A percentile compares a stretch with the other conserved stretches of the same genome.
Evolutionary conservation across 2,329 filamentous ascomycete genomes (phyloP).

Genomic region (Alternaria brassicae): DNA sequence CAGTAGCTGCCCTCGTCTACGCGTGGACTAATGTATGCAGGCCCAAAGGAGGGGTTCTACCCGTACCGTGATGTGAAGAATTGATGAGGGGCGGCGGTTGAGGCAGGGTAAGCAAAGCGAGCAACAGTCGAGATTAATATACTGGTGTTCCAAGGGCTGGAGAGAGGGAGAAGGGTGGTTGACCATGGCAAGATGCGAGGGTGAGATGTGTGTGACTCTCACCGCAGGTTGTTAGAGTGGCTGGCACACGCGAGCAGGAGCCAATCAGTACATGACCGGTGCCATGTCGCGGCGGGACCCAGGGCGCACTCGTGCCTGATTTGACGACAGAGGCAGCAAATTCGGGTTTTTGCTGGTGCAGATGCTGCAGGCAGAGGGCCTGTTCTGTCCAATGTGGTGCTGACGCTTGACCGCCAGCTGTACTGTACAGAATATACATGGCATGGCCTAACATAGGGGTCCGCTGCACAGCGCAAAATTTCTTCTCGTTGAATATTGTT

Average conservation of each 20-base stretch:
- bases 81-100: conserved; percentile 10
- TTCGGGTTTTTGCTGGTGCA: conserved; percentile 29
- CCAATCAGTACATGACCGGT: conserved; percentile 28
- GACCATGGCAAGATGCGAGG: conserved; percentile 17
- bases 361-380: conserved; percentile 25
- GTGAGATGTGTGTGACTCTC: conserved; percentile 27
- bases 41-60: conserved; percentile 29
- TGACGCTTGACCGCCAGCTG: conserved; percentile 40
- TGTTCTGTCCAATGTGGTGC: conserved; percentile 13
- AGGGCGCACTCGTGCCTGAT: conserved; percentile 24
- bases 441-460: conserved; percentile 20
- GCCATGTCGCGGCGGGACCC: conserved; percentile 26
- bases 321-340: conserved; percentile 21
- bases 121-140: neutral
- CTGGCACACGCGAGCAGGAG: conserved; percentile 24
- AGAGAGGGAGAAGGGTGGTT: neutral
- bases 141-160: neutral
- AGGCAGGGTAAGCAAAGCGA: neutral
- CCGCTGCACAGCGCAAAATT: conserved; percentile 21
- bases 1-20: conserved; percentile 29
- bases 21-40: conserved; percentile 37
- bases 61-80: conserved; percentile 9
- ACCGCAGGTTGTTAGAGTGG: conserved; percentile 36
- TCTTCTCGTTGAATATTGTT: conserved; percentile 17
- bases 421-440: conserved; percentile 14